Evolutionary conservation across 2,329 filamentous ascomycete species (phyloP).

Genomic region (Alternaria conjuncta): DNA sequence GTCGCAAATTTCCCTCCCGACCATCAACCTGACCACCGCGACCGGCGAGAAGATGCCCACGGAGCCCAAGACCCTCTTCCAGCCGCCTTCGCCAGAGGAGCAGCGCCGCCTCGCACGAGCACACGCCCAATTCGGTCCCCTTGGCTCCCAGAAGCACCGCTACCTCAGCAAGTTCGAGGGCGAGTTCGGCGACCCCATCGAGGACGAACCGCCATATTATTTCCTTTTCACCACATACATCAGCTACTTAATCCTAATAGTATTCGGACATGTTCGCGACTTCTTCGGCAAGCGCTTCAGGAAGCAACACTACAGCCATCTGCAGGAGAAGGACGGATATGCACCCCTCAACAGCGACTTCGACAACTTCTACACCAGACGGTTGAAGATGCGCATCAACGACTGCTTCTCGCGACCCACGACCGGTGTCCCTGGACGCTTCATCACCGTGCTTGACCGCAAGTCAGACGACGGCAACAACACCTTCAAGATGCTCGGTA

Average conservation of each 20-base stretch:
- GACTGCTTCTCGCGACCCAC: constrained; percentile 95
- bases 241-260: constrained; percentile 94
- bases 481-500: constrained; percentile 87
- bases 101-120: constrained; percentile 74
- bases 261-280: constrained; percentile 93
- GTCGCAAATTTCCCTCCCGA: constrained; percentile 78
- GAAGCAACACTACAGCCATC: constrained; percentile 82
- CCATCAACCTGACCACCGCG: constrained; percentile 88
- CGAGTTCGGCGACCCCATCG: constrained; percentile 79
- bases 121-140: constrained; percentile 90
- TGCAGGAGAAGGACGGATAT: constrained; percentile 85
- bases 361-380: constrained; percentile 95
- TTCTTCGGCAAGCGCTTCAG: constrained; percentile 98
- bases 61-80: constrained; percentile 82
- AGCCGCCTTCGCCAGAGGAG: constrained; percentile 86
- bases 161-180: constrained; percentile 90
- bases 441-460: constrained; percentile 90
- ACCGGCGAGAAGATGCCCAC: constrained; percentile 76
- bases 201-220: constrained; percentile 96
- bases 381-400: constrained; percentile 92
- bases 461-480: constrained; percentile 90
- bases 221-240: constrained; percentile 98
- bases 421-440: constrained; percentile 91
- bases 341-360: constrained; percentile 97
- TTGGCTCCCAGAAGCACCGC: constrained; percentile 79